Base-by-base conservation (phyloP, 768 basidiomycete species). In the Leccinum barrowsii region DNA sequence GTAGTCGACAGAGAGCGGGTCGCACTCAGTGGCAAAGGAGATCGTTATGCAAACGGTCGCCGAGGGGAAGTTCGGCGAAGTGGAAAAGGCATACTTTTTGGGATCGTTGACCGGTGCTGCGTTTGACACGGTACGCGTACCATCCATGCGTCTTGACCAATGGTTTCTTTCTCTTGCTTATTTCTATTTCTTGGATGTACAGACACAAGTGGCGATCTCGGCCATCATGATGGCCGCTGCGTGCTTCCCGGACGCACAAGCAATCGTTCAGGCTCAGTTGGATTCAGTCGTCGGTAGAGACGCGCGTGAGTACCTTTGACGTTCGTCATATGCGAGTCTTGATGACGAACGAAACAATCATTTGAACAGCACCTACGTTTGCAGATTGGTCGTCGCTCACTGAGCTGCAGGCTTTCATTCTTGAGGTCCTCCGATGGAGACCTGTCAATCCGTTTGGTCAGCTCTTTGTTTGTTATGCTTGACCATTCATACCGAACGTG, bases 51-150 rank as follows among this genome's bases (percentile, higher is more conserved):
- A 74, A 2, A 80, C 54, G 7, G 65, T 83, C 56, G 63, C 65
- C 0, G 80, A 82, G 40, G 77, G 81, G 13, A 77, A 77, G 12
- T 70, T 86, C 3, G 76, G 78, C 5, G 78, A 82, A 55, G 69
- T 77, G 15, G 84, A 87, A 60, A 77, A 76, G 0, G 80, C 84
- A 0, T 87, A 82, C 67, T 77, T 87, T 22, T 79, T 81, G 2
- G 85, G 85, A 1, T 79, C 80, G 8, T 80, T 87, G 71, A 83
- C 85, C 47, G 85, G 84, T 21, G 85, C 85, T 19, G 84, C 85
- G 0, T 79, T 81, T 1, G 85, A 85, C 57, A 85, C 85, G 4
- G 75, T 73, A 48, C 37, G 69, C 13, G 10, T 47, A 47, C 21
- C 46, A 11, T 47, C 37, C 17, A 40, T 58, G 49, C 5, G 5